Evolutionary conservation across 2,329 filamentous ascomycete species (phyloP), one percentile per base, ranked within the genome.

Genomic region (Diaporthe velutina): DNA sequence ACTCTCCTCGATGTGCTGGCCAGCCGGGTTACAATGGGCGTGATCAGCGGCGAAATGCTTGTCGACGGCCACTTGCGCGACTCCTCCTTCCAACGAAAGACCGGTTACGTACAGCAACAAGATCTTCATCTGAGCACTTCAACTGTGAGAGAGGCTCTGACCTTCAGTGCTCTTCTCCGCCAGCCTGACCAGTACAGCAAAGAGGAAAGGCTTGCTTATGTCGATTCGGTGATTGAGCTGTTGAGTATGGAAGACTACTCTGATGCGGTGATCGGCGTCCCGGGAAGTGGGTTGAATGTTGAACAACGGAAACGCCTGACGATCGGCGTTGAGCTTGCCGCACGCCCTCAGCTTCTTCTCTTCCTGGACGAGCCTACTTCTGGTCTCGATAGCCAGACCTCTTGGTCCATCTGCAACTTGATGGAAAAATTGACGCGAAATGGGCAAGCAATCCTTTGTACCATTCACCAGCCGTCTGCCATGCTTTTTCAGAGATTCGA

Each of bases 311-410:
- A 80, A 57, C 71, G 76, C 3, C 45, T 77, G n/a, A 77, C 76
- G 22, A 77, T 98, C 77, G 96, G 95, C 84, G 96, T 98, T n/a
- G 96, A 98, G 82, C 89, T 98, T 30, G 96, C 95, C 54, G 96
- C 96, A 8, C 98, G 97, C 86, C 96, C 96, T 8, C 92, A 94
- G 40, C 87, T 98, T 73, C 88, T 98, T 76, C 90, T 98, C 61
- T 98, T 98, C 85, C 90, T 98, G 35, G 95, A 98, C 79, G 95
- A 98, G 83, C 95, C 95, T 22, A 98, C 95, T 3, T 97, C 95
- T 52, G 95, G 95, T 86, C 90, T 98, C 33, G 95, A 98, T 83
- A 94, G 92, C 80, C 95, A 98, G 83, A 97, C 95, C 1, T 96
- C 95, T 0, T 98, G 94, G 94, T 94, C 94, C 77, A 98, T 98